Base-by-base conservation (phyloP, 164 flowering plant species). In the Houttuynia cordata region DNA sequence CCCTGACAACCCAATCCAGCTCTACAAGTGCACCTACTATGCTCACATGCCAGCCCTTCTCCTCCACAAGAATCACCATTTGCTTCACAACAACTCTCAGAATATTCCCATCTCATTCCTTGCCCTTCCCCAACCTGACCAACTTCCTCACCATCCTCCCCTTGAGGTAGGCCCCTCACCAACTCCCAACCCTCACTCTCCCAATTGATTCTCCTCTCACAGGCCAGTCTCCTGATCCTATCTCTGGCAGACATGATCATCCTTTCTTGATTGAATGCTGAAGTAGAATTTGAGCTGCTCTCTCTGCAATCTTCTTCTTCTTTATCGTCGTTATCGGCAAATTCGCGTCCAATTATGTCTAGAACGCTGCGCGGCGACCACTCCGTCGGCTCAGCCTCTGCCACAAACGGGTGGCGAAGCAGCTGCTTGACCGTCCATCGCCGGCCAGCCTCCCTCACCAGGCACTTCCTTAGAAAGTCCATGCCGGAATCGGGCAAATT, bases 361-460 rank as follows among this genome's bases (percentile, higher is more conserved):
- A 86, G 78, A 1, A 83, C 80, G 62, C 84, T 75, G 1, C 89
- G 72, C 4, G 93, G 93, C 19, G 93, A 80, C 4, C 70, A 24
- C 18, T 37, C 39, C 24, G 15, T 37, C 17, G 17, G 18, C 15
- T 47, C 7, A 17, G 59, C 59, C 34, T 50, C 51, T 12, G 75
- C 78, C 7, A 37, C 52, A 59, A 84, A 86, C 0, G 86, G 88
- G 50, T 86, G 94, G 39, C 59, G 65, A 17, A 86, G 61, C 24
- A 86, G 79, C 74, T 73, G 75, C 69, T 78, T 78, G 66, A 77
- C 74, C 62, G 73, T 82, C 94, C 88, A 84, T 63, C 94, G 64
- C 64, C 67, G 56, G 15, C 49, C 53, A 0, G 76, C 78, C 1
- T 81, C 74, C 45, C 77, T 69, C 21, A 58, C 56, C 58, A 86